phyloP scores from a whole-genome alignment of 257 asterid genomes.

The Scutellaria barbata region DNA sequence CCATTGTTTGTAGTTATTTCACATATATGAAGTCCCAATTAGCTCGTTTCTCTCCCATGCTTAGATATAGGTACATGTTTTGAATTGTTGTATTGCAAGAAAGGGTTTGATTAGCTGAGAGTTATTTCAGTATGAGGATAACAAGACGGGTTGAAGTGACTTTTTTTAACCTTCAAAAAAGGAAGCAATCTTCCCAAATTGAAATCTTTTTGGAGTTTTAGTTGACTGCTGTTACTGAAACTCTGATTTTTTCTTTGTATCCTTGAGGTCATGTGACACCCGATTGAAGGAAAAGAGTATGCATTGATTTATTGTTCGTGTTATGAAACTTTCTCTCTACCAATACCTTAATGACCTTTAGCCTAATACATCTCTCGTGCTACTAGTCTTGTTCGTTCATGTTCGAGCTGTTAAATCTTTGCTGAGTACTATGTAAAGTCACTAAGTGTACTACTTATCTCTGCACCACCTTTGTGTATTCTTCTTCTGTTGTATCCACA shows the following conservation, averaged over 20 bases:
- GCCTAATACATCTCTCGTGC: background rate
- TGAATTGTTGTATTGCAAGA: no score
- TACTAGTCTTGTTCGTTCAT: background rate
- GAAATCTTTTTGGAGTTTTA: background rate
- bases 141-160: background rate
- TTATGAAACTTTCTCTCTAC: background rate
- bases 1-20: background rate
- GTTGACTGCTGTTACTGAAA: background rate
- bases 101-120: no score
- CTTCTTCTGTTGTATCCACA: background rate
- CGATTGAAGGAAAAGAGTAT: background rate
- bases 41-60: no score
- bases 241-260: background rate
- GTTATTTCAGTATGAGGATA: background rate
- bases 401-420: background rate
- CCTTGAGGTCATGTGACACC: background rate
- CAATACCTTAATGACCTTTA: background rate
- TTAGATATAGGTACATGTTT: no score
- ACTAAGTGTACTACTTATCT: no score
- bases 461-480: no score
- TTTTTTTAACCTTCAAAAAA: no score
- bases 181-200: no score
- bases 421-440: background rate
- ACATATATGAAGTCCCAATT: no score
- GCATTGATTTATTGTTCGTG: background rate